These are phyloP conservation scores for Isatis tinctoria DNA, from an alignment of 345 rosid genomes.

Conservation along the genomic window DNA sequence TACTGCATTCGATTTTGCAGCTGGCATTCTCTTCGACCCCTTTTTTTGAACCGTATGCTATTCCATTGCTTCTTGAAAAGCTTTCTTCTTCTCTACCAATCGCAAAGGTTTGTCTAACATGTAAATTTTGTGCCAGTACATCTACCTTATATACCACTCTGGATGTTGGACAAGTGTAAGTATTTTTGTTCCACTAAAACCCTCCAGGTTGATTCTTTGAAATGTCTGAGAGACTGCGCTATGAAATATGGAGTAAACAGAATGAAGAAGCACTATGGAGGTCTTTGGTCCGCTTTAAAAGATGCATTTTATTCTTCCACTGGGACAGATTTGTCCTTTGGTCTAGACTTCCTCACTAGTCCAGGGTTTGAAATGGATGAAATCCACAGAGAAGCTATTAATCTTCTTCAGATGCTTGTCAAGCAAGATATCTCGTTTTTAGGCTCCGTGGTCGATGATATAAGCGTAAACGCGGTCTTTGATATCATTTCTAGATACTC, in stretches of 20 bases:
- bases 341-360: conserved; percentile 45
- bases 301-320: conserved; percentile 52
- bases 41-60: conserved; percentile 78
- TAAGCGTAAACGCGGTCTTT: conserved; percentile 48
- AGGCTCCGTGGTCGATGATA: conserved; percentile 52
- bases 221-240: conserved; percentile 58
- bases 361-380: conserved; percentile 40
- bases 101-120: conserved; percentile 58
- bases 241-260: conserved; percentile 61
- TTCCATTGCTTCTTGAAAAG: conserved; percentile 88
- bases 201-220: conserved; percentile 83
- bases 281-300: conserved; percentile 72
- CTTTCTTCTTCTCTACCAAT: conserved; percentile 79
- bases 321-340: conserved; percentile 36
- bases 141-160: neutral
- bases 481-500: conserved; percentile 43
- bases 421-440: conserved; percentile 52
- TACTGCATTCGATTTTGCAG: conserved; percentile 40
- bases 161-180: conserved; percentile 13
- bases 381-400: conserved; percentile 57
- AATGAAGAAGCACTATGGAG: conserved; percentile 55
- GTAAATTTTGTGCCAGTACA: neutral
- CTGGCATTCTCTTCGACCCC: conserved; percentile 79
- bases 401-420: conserved; percentile 52
- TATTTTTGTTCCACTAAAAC: conserved; percentile 14